These are phyloP conservation scores for Candida rishiriensis DNA, from an alignment of 805 yeast genomes.

Conservation along the genomic window DNA sequence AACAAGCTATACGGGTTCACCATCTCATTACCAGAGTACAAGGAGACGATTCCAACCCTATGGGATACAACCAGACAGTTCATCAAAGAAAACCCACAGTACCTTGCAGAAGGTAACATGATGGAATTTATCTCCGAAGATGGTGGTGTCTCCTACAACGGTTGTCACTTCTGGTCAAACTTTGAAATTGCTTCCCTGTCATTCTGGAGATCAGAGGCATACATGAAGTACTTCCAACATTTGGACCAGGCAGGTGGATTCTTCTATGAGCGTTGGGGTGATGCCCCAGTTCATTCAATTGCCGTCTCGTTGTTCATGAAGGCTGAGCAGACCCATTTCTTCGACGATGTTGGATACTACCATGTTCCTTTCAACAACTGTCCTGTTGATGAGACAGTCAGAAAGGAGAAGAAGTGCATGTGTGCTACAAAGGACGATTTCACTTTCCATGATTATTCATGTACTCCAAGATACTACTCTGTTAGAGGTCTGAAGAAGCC, in stretches of 20 bases:
- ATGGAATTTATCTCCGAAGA: slow-evolving; percentile 69
- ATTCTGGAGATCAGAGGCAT: slow-evolving; percentile 73
- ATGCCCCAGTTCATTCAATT: slow-evolving; percentile 87
- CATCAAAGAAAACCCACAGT: slow-evolving; percentile 54
- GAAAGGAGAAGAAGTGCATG: slow-evolving; percentile 59
- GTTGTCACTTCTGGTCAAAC: slow-evolving; percentile 91
- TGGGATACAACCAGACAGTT: slow-evolving; percentile 71
- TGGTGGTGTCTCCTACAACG: slow-evolving; percentile 63
- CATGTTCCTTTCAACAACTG: slow-evolving; percentile 81
- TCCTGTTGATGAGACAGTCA: slow-evolving; percentile 62
- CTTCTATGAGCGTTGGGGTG: slow-evolving; percentile 93
- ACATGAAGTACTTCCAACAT: slow-evolving; percentile 62
- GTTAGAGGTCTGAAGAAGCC: slow-evolving; percentile 56
- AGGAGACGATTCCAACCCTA: slow-evolving; percentile 65
- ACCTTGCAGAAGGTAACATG: slow-evolving; percentile 55
- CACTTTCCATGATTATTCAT: slow-evolving; percentile 71
- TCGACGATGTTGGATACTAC: slow-evolving; percentile 79
- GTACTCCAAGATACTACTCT: slow-evolving; percentile 60
- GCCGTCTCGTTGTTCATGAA: slow-evolving; percentile 79
- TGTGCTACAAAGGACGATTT: slow-evolving; percentile 73
- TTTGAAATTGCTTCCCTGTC: slow-evolving; percentile 75
- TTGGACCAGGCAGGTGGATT: slow-evolving; percentile 86
- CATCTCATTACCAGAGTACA: slow-evolving; percentile 71
- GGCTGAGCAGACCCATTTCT: slow-evolving; percentile 68
- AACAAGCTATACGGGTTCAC: slow-evolving; percentile 73